phyloP scores from a whole-genome alignment of 345 rosid genomes.

The Crucihimalaya himalaica region DNA sequence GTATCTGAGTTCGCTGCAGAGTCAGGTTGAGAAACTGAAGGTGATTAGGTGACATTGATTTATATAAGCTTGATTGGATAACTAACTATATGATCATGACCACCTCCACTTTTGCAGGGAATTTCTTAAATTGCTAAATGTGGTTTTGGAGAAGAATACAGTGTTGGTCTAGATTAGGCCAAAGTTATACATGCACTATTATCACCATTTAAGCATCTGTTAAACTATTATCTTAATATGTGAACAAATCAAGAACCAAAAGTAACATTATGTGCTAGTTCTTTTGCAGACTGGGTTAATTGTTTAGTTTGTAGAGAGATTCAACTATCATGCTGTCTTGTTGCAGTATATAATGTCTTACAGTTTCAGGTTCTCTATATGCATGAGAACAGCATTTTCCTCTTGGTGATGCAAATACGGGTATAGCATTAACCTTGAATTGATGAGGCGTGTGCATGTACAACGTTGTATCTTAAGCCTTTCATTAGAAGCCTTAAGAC shows the following conservation, averaged over 20 bases:
- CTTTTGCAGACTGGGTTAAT: too few relatives aligned
- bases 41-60: constrained; percentile 34
- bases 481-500: background rate
- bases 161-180: constrained; percentile 38
- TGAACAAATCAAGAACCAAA: too few relatives aligned
- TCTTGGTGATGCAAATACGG: background rate
- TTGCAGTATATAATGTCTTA: background rate
- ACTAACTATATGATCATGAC: background rate
- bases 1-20: constrained; percentile 52
- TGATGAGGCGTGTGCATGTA: too few relatives aligned
- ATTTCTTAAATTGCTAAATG: constrained; percentile 58
- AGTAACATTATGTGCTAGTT: too few relatives aligned
- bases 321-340: background rate
- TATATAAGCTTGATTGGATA: background rate
- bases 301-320: too few relatives aligned
- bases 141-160: constrained; percentile 59
- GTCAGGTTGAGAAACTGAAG: constrained; percentile 60
- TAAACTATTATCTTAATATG: background rate
- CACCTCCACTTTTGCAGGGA: constrained; percentile 49
- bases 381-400: constrained; percentile 2
- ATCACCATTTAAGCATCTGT: constrained; percentile 11
- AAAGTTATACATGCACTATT: background rate
- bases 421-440: too few relatives aligned
- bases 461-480: too few relatives aligned
- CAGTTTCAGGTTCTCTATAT: background rate